Base-by-base conservation (phyloP, 164 flowering plant species). In the Vitis rotundifolia region DNA sequence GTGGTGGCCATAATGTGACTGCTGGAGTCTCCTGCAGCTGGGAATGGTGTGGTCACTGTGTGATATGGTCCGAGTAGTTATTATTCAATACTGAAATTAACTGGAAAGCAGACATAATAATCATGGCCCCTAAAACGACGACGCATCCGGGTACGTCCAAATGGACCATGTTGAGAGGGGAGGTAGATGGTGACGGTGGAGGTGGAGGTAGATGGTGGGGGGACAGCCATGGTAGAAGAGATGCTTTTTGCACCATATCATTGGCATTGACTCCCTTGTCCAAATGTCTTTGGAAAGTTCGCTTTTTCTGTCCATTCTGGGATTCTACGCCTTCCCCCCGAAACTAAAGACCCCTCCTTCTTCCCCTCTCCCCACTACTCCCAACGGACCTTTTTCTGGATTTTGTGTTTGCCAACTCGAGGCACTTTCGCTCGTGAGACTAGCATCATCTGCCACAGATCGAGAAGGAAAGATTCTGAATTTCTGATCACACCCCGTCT, bases 181-280 rank as follows among this genome's bases (percentile, higher is more conserved):
- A 54, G 49, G 12, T 22, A 22, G 26, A 22, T 31, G 58, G 8
- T 16, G 55, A n/a, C 28, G n/a, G 56, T 49, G 68, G 63, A 61
- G 68, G 61, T 48, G 31, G 65, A 58, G 49, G 12, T n/a, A n/a
- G n/a, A n/a, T 50, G 58, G 8, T 16, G 55, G n/a, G 48, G n/a
- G 3, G 69, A 75, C 67, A 78, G 28, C 44, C 44, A 37, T 5
- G 5, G 44, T 37, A 49, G 13, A 49, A 63, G 74, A 75, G 77
- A 82, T 82, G 79, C 80, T 75, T 79, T 84, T 79, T 78, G 81
- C 74, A 68, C 49, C 75, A 70, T 79, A 82, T 87, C 78, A 87
- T 86, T 87, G 91, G 90, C 90, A 80, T 86, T 86, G 87, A 86
- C 93, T 87, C 22, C 2, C 72, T 86, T 89, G 97, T 86, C 92